phyloP scores from a whole-genome alignment of 345 rosid genomes.

The Microthlaspi erraticum region DNA sequence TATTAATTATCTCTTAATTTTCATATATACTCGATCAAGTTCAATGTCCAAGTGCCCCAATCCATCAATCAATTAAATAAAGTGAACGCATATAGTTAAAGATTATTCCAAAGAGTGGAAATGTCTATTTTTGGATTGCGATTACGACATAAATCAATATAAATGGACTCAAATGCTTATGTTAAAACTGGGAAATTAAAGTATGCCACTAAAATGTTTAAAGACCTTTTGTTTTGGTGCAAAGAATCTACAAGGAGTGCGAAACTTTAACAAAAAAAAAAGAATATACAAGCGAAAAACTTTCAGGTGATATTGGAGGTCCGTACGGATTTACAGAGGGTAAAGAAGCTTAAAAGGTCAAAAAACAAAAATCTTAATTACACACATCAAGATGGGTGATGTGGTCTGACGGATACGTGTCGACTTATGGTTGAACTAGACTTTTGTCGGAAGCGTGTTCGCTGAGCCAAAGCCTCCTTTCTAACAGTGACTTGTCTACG shows the following conservation, averaged over 20 bases:
- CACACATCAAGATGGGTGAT: conserved; percentile 39
- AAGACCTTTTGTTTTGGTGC: background rate
- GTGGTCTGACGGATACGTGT: conserved; percentile 38
- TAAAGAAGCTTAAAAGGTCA: background rate
- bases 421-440: conserved; percentile 21
- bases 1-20: background rate
- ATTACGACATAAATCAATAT: conserved; percentile 5
- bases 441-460: conserved; percentile 38
- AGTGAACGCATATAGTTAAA: conserved; percentile 25
- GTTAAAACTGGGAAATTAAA: conserved; percentile 14
- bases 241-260: conserved; percentile 11
- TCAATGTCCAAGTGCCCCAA: conserved; percentile 13
- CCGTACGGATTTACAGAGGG: conserved; percentile 34
- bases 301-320: conserved; percentile 40
- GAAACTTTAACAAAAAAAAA: no score
- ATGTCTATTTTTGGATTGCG: conserved; percentile 4
- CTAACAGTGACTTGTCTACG: conserved; percentile 39
- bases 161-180: conserved; percentile 22
- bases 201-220: conserved; percentile 4
- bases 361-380: conserved; percentile 16
- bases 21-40: conserved; percentile 13
- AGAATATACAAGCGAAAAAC: background rate
- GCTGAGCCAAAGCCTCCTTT: conserved; percentile 33
- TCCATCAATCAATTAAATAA: conserved; percentile 4
- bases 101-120: conserved; percentile 14